Evolutionary conservation across 495 filamentous ascomycete species (phyloP).

Genomic region (Aspergillus asperescens): DNA sequence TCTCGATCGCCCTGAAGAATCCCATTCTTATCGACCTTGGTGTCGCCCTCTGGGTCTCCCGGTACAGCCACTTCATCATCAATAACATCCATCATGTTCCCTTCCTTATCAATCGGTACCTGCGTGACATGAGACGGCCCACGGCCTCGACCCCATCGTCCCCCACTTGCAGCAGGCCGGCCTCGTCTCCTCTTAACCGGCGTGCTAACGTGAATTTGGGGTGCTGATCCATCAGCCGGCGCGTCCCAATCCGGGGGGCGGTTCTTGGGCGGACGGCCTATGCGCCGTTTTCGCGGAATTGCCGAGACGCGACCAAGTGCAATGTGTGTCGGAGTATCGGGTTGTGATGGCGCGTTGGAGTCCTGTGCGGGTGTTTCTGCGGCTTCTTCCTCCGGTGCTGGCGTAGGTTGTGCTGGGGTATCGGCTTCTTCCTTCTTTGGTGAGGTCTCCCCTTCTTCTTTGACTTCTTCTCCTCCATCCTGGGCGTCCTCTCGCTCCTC

Average conservation of each 20-base stretch:
- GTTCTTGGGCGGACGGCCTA: constrained; percentile 83
- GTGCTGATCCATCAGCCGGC: constrained; percentile 51
- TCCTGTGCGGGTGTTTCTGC: constrained; percentile 36
- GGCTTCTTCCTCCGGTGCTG: constrained; percentile 29
- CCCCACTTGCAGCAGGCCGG: constrained; percentile 62
- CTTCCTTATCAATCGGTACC: constrained; percentile 90
- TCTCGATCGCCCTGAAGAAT: constrained; percentile 75
- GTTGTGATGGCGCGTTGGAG: constrained; percentile 34
- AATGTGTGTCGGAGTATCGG: constrained; percentile 26
- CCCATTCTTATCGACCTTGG: constrained; percentile 86
- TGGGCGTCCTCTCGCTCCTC: neutral
- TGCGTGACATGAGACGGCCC: constrained; percentile 71
- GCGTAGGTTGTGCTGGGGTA: constrained; percentile 22
- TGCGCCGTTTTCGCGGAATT: constrained; percentile 68
- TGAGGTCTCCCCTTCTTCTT: neutral
- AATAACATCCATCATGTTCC: constrained; percentile 84
- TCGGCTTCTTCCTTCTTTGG: constrained; percentile 19
- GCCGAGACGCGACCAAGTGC: constrained; percentile 39
- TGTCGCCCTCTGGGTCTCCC: constrained; percentile 81
- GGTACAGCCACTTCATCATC: constrained; percentile 88
- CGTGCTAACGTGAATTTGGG: constrained; percentile 49
- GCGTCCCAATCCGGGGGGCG: constrained; percentile 69
- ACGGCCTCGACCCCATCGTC: constrained; percentile 58
- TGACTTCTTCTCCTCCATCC: constrained; percentile 7
- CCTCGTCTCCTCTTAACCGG: constrained; percentile 63